phyloP scores from a whole-genome alignment of 768 basidiomycete genomes.

The Amanita subjunquillea region DNA sequence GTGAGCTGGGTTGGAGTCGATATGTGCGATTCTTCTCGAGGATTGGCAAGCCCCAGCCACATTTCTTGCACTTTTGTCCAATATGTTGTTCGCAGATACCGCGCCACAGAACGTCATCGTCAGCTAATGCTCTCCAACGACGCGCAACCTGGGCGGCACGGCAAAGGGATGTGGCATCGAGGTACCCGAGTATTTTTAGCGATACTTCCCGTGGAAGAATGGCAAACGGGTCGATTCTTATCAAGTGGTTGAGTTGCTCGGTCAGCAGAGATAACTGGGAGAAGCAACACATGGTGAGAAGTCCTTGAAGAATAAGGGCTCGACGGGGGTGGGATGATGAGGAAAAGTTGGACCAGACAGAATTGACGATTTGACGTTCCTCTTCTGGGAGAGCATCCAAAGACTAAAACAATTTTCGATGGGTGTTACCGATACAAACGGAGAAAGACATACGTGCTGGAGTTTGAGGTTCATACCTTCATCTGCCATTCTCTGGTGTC shows the following conservation, averaged over 20 bases:
- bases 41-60: constrained; percentile 94
- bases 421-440: background rate
- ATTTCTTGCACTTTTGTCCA: constrained; percentile 91
- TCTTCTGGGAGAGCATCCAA: constrained; percentile 80
- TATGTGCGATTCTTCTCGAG: constrained; percentile 62
- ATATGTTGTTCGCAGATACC: constrained; percentile 98
- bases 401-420: constrained; percentile 41
- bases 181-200: constrained; percentile 77
- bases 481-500: constrained; percentile 96
- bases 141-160: constrained; percentile 86
- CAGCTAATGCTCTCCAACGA: constrained; percentile 81
- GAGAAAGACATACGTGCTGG: constrained; percentile 53
- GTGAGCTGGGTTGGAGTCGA: constrained; percentile 27
- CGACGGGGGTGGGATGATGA: constrained; percentile 86
- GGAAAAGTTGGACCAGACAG: constrained; percentile 95
- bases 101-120: constrained; percentile 93
- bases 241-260: constrained; percentile 83
- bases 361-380: constrained; percentile 82
- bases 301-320: constrained; percentile 89
- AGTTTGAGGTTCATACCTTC: constrained; percentile 87
- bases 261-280: constrained; percentile 94
- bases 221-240: constrained; percentile 90
- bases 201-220: constrained; percentile 86
- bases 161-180: constrained; percentile 89
- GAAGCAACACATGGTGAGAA: constrained; percentile 99